Evolutionary conservation across 805 yeast species (phyloP), one percentile per base, ranked within the genome.

Genomic region (Geotrichum ghanense): DNA sequence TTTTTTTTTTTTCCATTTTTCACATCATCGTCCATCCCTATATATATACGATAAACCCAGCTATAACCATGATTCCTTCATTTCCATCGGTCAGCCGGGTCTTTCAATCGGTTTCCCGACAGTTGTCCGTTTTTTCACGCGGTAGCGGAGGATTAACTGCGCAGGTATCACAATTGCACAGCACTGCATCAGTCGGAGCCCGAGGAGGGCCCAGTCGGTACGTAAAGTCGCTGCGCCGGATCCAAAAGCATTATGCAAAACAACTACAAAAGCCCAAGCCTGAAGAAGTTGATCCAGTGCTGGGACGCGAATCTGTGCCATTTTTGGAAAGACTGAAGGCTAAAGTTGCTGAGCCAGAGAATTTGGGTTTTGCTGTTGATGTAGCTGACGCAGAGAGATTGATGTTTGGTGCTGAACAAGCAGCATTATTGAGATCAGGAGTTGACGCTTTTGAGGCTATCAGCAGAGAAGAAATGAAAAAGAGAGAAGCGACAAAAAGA

Each of bases 261-360:
- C 51, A 54, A 43, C 48, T 56, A 51, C 35, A 46, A 44, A 57
- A 57, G 43, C 56, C 54, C n/a, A 48, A 48, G 45, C 44, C 46
- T 4, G 48, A 57, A n/a, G 60, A 50, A 41, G 74, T 83, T 24
- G 97, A 89, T 64, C 97, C 97, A 1, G 95, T 89, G 3, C 71
- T 88, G 46, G 97, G 97, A 7, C 72, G 71, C 47, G 65, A 76
- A 3, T 66, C 74, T 45, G 79, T 79, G 49, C 79, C 83, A 6
- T 88, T 89, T 57, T 66, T 88, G 42, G 64, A 65, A 41, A 76
- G 95, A 64, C 68, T 88, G 46, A 69, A 71, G 50, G 76, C 85
- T 27, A 82, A 81, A 51, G 64, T 82, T 42, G 69, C 71, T 41
- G 92, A 85, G 60, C 82, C 83, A 14, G 69, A 72, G 48, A 78